Evolutionary conservation across 2,329 filamentous ascomycete genomes (phyloP).

Genomic region (Venturia asperata): DNA sequence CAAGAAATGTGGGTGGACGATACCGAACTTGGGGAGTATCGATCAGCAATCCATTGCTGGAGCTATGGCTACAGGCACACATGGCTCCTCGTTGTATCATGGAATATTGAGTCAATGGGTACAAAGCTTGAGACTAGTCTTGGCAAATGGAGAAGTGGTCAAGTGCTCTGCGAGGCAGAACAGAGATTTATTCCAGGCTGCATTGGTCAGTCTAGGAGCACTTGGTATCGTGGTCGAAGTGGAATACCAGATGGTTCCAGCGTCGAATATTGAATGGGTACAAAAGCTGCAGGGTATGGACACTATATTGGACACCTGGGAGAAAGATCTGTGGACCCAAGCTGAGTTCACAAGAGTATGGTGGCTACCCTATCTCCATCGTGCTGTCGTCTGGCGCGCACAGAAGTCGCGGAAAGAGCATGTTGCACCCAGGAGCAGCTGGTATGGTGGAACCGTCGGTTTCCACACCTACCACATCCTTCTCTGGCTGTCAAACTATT

Average conservation of each 20-base stretch:
- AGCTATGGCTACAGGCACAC: conserved; percentile 86
- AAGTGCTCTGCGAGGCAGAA: conserved; percentile 62
- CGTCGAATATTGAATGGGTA: conserved; percentile 79
- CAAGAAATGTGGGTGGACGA: conserved; percentile 67
- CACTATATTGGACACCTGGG: conserved; percentile 65
- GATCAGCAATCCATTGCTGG: conserved; percentile 90
- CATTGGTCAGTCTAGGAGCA: conserved; percentile 78
- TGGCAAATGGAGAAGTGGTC: conserved; percentile 69
- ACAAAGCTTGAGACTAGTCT: conserved; percentile 66
- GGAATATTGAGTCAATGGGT: conserved; percentile 79
- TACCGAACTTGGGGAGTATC: conserved; percentile 92
- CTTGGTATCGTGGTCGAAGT: conserved; percentile 87
- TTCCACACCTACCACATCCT: conserved; percentile 90
- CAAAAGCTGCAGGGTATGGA: conserved; percentile 69
- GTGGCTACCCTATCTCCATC: conserved; percentile 92
- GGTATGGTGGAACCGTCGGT: conserved; percentile 75
- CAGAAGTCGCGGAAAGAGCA: conserved; percentile 53
- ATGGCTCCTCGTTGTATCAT: conserved; percentile 78
- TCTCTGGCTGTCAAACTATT: conserved; percentile 68
- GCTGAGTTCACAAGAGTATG: conserved; percentile 89
- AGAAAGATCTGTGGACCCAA: conserved; percentile 67
- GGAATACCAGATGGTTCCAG: conserved; percentile 71
- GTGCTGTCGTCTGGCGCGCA: conserved; percentile 86
- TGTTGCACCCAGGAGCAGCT: conserved; percentile 52
- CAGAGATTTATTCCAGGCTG: conserved; percentile 76